These are phyloP conservation scores for Chrysanthemum seticuspe DNA, from an alignment of 129 eudicot genomes.

Conservation along the genomic window DNA sequence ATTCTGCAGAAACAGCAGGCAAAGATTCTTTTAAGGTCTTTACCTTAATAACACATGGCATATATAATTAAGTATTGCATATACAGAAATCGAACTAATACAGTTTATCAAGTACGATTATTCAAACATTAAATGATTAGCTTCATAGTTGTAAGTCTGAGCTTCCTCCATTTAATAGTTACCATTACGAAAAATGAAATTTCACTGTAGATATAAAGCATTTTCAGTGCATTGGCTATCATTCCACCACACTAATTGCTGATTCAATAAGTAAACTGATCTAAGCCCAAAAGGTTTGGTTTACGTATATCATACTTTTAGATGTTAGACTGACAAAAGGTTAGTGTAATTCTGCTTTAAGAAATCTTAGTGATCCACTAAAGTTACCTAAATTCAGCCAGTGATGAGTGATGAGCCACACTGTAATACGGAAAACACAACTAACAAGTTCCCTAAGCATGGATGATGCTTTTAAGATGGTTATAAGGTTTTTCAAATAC, in stretches of 20 bases:
- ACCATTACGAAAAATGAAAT: slow-evolving; percentile 6
- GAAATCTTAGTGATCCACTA: slow-evolving; percentile 8
- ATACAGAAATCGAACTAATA: slow-evolving; percentile 4
- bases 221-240: slow-evolving; percentile 12
- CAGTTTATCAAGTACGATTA: not conserved
- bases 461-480: not conserved
- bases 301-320: not conserved
- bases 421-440: not conserved
- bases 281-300: not conserved
- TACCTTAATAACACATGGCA: slow-evolving; percentile 9
- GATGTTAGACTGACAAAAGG: not conserved
- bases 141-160: slow-evolving; percentile 17
- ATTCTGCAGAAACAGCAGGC: slow-evolving; percentile 46
- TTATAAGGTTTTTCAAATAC: slow-evolving; percentile 3
- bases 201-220: not conserved
- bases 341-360: not conserved
- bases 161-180: not conserved
- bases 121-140: slow-evolving; percentile 5
- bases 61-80: not conserved
- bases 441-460: slow-evolving; percentile 9
- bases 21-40: slow-evolving; percentile 10
- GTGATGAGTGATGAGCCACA: no score
- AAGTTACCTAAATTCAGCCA: no score
- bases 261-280: no score
- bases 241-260: slow-evolving; percentile 4